Conservation (phyloP, 805 yeast species). For the Yamadazyma sp. region DNA sequence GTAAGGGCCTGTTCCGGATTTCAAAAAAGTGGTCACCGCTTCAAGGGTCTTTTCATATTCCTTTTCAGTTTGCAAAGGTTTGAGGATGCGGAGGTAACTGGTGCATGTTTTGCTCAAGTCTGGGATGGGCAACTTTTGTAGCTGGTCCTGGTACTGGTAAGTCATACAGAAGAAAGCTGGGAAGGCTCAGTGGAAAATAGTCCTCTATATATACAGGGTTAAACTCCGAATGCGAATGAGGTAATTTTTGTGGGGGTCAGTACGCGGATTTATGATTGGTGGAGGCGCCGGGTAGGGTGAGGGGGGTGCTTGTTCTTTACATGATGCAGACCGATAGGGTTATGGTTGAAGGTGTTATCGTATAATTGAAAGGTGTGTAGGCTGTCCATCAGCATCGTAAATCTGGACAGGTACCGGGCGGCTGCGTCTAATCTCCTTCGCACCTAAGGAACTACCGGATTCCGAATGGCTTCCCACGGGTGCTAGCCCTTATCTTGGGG, state of each 20-base stretch:
- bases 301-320: background rate
- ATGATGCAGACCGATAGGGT: too few relatives aligned
- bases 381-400: too few relatives aligned
- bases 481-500: constrained; percentile 1
- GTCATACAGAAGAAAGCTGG: constrained; percentile 12
- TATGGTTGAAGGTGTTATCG: background rate
- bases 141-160: constrained; percentile 56
- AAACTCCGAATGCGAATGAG: constrained; percentile 11
- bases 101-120: constrained; percentile 64
- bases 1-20: constrained; percentile 50
- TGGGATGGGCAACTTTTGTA: constrained; percentile 79
- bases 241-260: constrained; percentile 11
- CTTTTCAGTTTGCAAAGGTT: constrained; percentile 76
- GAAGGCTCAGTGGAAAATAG: background rate
- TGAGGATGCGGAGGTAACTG: constrained; percentile 62
- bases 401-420: too few relatives aligned
- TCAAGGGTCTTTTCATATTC: constrained; percentile 63
- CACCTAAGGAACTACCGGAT: constrained; percentile 5
- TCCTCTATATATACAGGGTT: constrained; percentile 2
- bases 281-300: background rate
- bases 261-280: background rate
- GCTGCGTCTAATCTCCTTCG: constrained; percentile 4
- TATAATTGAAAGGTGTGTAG: too few relatives aligned
- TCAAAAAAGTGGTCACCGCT: constrained; percentile 59
- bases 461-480: constrained; percentile 2